phyloP scores from a whole-genome alignment of 768 basidiomycete species.

The Nidularia sp. region DNA sequence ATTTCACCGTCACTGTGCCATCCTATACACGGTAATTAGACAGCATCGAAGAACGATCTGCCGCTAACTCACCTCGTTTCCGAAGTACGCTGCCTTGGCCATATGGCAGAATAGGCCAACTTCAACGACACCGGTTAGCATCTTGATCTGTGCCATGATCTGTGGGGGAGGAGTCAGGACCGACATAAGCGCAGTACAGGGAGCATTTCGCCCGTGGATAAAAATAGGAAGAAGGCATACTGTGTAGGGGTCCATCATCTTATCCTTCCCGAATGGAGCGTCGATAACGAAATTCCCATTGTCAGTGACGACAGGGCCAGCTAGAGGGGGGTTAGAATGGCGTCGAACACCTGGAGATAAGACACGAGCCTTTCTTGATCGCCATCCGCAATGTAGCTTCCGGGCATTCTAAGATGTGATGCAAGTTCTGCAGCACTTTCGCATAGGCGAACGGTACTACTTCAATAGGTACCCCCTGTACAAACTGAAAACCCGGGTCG shows the following conservation, averaged over 20 bases:
- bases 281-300: conserved; percentile 99
- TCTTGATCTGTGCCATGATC: conserved; percentile 81
- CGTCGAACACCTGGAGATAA: background rate
- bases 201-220: background rate
- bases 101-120: conserved; percentile 95
- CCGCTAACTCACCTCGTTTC: conserved; percentile 57
- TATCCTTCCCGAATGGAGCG: conserved; percentile 76
- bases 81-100: conserved; percentile 96
- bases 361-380: conserved; percentile 55
- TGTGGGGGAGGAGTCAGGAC: conserved; percentile 21
- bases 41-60: background rate
- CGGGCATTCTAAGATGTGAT: conserved; percentile 55
- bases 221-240: conserved; percentile 28
- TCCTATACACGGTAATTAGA: conserved; percentile 37
- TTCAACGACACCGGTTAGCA: conserved; percentile 97
- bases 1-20: conserved; percentile 65
- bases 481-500: background rate
- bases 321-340: conserved; percentile 25
- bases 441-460: conserved; percentile 96
- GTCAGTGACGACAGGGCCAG: conserved; percentile 94
- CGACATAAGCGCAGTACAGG: background rate
- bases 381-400: conserved; percentile 89
- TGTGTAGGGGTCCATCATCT: conserved; percentile 62
- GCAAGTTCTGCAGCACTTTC: conserved; percentile 74
- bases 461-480: conserved; percentile 89